Evolutionary conservation across 108 stramenopile genomes (phyloP).

Genomic region (Cyclotella baltica): DNA sequence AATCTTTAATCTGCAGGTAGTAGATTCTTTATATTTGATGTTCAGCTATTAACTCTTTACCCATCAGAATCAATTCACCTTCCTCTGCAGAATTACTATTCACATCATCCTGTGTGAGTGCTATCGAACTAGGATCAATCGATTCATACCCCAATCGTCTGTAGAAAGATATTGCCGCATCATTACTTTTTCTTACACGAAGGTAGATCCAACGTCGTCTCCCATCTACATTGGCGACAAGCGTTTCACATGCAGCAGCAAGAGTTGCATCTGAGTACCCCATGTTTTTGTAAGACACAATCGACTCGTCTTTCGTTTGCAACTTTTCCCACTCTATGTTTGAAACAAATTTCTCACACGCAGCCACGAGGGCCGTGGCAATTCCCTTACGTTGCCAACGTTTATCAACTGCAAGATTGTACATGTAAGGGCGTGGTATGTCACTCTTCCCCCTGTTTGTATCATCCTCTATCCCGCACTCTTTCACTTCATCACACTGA

Average conservation of each 20-base stretch:
- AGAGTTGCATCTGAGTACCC: constrained; percentile 59
- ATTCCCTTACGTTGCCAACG: constrained; percentile 65
- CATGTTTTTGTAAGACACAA: constrained; percentile 57
- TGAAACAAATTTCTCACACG: constrained; percentile 61
- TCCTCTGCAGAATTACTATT: constrained; percentile 55
- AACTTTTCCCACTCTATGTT: neutral
- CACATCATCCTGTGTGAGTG: constrained; percentile 44
- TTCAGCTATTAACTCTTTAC: no score
- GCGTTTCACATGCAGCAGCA: constrained; percentile 57
- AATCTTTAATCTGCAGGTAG: no score
- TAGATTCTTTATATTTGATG: no score
- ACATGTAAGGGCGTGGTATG: constrained; percentile 72
- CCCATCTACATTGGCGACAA: constrained; percentile 23
- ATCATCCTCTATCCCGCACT: neutral
- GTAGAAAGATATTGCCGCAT: constrained; percentile 67
- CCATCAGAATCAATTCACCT: constrained; percentile 47
- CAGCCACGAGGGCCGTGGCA: constrained; percentile 60
- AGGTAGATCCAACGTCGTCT: constrained; percentile 47
- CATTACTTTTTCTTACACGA: constrained; percentile 61
- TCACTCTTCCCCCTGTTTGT: neutral
- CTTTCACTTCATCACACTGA: neutral
- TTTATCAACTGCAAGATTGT: constrained; percentile 75
- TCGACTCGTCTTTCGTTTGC: constrained; percentile 60
- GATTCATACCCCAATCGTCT: constrained; percentile 59
- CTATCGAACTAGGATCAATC: constrained; percentile 39